These are phyloP conservation scores for Candida dendrica DNA, from an alignment of 805 yeast species.

Conservation along the genomic window DNA sequence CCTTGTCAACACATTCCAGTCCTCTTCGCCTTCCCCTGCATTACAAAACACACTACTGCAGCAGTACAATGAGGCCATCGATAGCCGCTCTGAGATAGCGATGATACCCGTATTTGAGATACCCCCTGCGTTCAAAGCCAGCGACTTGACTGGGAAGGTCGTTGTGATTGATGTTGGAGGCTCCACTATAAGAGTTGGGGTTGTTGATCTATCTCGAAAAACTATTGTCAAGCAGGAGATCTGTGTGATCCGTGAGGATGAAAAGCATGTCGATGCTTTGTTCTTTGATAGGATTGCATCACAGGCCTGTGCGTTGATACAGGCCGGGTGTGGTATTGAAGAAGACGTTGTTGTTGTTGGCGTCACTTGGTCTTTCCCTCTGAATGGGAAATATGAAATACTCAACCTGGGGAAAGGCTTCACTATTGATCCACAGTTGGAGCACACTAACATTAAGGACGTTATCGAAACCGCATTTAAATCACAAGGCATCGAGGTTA, in stretches of 20 bases:
- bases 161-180: conserved; percentile 51
- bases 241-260: conserved; percentile 13
- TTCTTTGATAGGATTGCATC: conserved; percentile 39
- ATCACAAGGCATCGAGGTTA: conserved; percentile 20
- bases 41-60: neutral
- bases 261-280: conserved; percentile 30
- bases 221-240: conserved; percentile 1
- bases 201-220: conserved; percentile 10
- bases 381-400: conserved; percentile 34
- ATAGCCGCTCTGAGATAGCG: conserved; percentile 3
- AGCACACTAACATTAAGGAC: conserved; percentile 32
- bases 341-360: conserved; percentile 30
- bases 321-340: too few relatives aligned
- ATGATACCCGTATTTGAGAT: conserved; percentile 4
- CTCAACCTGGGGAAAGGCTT: conserved; percentile 59
- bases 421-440: conserved; percentile 32
- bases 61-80: neutral
- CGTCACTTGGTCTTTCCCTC: conserved; percentile 53
- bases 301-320: conserved; percentile 22
- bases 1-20: too few relatives aligned
- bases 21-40: too few relatives aligned
- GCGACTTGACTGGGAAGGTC: neutral
- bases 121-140: neutral
- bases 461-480: conserved; percentile 28
- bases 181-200: conserved; percentile 37